Base-by-base conservation (phyloP, 768 basidiomycete species). In the Russula abietina region DNA sequence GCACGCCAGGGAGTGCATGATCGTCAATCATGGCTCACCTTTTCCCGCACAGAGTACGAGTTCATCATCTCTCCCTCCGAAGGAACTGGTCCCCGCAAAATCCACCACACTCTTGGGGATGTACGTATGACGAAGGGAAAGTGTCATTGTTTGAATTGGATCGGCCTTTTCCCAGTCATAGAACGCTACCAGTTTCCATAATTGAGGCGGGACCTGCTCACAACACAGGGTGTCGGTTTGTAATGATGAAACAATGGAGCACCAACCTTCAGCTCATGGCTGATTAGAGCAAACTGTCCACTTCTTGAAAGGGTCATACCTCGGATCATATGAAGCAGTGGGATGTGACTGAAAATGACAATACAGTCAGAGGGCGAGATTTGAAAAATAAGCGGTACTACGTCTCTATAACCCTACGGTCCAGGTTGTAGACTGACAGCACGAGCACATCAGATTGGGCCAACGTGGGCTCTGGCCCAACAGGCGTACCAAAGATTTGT, bases 51-150 rank as follows among this genome's bases (percentile, higher is more conserved):
- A 88, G 5, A 92, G 76, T 8, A 93, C 84, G 43, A 91, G 76
- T 69, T 92, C 87, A 66, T 90, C 87, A 65, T 87, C 83, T 69
- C 81, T 83, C 9, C 91, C 90, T 33, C 89, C 90, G 59, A 92
- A 91, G 73, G 89, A 89, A 69, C 88, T 90, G 4, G 87, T 83
- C 0, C 91, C 90, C 2, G 88, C 85, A 68, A 91, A 90, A 69
- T 91, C 87, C 16, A 89, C 83, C 12, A 77, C 65, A 16, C 76
- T 75, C 70, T 86, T 88, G 11, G 88, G 86, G 77, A 85, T 82
- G 70, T 90, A 91, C 0, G 85, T 91, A 66, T 89, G 89, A 57
- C 86, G 85, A 59, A 79, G 68, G 10, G 69, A 71, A 7, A 78
- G 66, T 17, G 70, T 69, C 17, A 63, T 65, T 6, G 65, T 64